phyloP scores from a whole-genome alignment of 768 basidiomycete genomes.

The Leucocoprinus leucothites region DNA sequence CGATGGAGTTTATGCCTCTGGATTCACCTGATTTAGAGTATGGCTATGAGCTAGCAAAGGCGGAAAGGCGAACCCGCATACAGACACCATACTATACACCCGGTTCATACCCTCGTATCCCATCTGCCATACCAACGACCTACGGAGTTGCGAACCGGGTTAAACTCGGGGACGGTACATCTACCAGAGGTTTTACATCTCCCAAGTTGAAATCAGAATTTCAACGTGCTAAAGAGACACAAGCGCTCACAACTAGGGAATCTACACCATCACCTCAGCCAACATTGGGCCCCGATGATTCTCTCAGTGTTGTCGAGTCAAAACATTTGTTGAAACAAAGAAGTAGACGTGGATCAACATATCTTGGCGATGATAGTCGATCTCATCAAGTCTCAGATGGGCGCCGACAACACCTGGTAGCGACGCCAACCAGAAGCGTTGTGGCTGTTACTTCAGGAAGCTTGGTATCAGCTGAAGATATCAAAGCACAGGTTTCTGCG shows the following conservation, averaged over 20 bases:
- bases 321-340: constrained; percentile 16
- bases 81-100: constrained; percentile 67
- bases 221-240: constrained; percentile 28
- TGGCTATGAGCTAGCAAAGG: constrained; percentile 8
- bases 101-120: constrained; percentile 51
- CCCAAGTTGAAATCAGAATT: constrained; percentile 42
- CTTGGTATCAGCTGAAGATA: constrained; percentile 5
- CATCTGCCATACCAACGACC: constrained; percentile 35
- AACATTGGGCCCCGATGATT: constrained; percentile 71
- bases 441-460: constrained; percentile 8
- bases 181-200: constrained; percentile 21
- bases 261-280: constrained; percentile 49
- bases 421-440: constrained; percentile 6
- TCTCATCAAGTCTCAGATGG: neutral
- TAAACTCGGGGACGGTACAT: constrained; percentile 24
- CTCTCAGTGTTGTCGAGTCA: constrained; percentile 53
- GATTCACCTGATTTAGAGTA: neutral
- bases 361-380: constrained; percentile 6
- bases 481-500: neutral
- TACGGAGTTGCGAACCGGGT: constrained; percentile 34
- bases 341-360: neutral
- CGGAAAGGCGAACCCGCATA: constrained; percentile 59
- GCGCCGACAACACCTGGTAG: constrained; percentile 7
- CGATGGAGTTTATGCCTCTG: constrained; percentile 5
- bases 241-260: constrained; percentile 32